Evolutionary conservation across 129 eudicot species (phyloP).

Genomic region (Tagetes erecta): DNA sequence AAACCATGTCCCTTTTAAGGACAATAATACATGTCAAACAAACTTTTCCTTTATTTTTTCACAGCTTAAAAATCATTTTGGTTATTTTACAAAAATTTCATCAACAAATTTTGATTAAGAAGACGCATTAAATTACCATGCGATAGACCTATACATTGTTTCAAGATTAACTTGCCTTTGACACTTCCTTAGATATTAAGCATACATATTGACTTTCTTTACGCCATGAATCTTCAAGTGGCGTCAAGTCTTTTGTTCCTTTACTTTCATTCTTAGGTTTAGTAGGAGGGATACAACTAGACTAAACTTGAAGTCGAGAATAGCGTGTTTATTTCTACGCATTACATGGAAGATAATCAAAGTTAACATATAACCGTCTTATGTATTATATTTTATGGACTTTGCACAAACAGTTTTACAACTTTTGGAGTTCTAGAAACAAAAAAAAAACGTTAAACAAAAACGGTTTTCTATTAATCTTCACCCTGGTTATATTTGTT

Average conservation of each 20-base stretch:
- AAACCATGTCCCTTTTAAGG: background rate
- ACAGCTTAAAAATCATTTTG: background rate
- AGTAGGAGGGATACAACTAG: background rate
- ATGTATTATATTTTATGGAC: too few species aligned
- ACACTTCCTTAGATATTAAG: background rate
- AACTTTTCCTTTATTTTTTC: background rate
- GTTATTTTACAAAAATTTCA: background rate
- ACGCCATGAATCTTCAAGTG: conserved; percentile 5
- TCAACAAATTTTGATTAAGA: background rate
- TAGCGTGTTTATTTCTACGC: too few species aligned
- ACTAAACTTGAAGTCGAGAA: too few species aligned
- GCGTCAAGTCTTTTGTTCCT: conserved; percentile 10
- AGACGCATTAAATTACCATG: background rate
- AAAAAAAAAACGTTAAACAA: too few species aligned
- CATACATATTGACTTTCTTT: background rate
- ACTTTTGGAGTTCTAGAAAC: too few species aligned
- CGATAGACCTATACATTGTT: background rate
- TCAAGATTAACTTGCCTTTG: background rate
- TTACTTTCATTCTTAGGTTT: conserved; percentile 10
- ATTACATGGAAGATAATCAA: too few species aligned
- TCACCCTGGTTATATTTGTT: background rate
- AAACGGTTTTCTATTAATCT: too few species aligned
- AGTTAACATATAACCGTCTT: too few species aligned
- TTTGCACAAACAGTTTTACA: too few species aligned
- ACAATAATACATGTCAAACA: background rate